Evolutionary conservation across 106 monocot genomes (phyloP), one percentile per base, ranked within the genome.

Genomic region (Platanthera zijinensis): DNA sequence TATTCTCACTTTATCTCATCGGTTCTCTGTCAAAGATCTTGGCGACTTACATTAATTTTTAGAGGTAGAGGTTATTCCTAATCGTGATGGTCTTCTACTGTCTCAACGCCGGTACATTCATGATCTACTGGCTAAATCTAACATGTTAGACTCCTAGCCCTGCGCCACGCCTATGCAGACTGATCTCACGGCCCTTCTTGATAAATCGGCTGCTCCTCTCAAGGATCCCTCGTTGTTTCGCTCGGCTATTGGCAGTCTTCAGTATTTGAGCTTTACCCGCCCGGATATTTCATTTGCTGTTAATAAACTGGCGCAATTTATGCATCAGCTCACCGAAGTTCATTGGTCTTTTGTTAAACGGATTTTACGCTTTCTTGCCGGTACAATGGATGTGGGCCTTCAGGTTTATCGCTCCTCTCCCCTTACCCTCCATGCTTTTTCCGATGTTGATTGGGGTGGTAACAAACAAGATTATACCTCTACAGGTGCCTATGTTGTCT

Each of bases 21-120:
- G 15, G 2, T 78, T 78, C 11, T 68, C 51, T 5, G 50, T 69
- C 21, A 78, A 78, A 52, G 69, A 69, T 51, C 67, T 69, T 69
- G 69, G 69, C 14, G 14, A 15, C 69, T 48, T 80, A 9, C 12
- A 30, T 13, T 62, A 50, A 10, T 80, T 74, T 64, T 51, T 74
- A 50, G 50, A 73, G 1, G 48, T 80, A 51, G 80, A 80, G 51
- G 73, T 51, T 5, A 50, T 52, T 0, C n/a, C n/a, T 7, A 51
- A 21, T 10, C 2, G 22, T 7, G 0, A 66, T 25, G 67, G 68
- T 19, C 48, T 82, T 3, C 11, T 76, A 15, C 64, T 82, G 7
- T 46, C 56, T 15, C 76, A 82, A 70, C 9, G n/a, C 0, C 11
- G 48, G 14, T 83, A 78, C 48, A 54, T 74, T 12, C 10, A 3